Evolutionary conservation across 768 basidiomycete genomes (phyloP).

Genomic region (Postia placenta): DNA sequence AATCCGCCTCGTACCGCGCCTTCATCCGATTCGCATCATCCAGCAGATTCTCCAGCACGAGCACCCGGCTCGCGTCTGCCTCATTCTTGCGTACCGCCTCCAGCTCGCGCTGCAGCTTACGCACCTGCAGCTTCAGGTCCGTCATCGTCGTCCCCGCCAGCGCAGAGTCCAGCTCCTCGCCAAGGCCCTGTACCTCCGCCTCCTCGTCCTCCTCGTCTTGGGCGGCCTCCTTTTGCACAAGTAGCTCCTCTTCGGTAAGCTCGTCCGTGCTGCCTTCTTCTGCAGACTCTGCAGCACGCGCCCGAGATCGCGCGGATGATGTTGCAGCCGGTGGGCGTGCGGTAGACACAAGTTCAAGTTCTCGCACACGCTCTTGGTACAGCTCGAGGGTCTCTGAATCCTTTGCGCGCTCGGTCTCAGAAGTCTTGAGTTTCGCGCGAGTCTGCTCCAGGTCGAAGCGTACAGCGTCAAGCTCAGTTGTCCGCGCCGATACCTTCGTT

Average conservation of each 20-base stretch:
- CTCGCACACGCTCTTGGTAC: conserved; percentile 86
- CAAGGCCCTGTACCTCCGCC: conserved; percentile 55
- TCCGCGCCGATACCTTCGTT: conserved; percentile 54
- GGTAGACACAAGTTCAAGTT: conserved; percentile 70
- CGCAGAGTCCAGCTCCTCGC: conserved; percentile 84
- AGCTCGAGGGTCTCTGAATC: conserved; percentile 83
- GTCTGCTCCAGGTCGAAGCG: conserved; percentile 75
- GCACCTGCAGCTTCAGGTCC: conserved; percentile 83
- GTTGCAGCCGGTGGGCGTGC: conserved; percentile 32
- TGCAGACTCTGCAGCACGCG: conserved; percentile 4
- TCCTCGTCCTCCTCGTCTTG: conserved; percentile 36
- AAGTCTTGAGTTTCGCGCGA: conserved; percentile 60
- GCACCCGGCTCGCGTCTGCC: conserved; percentile 65
- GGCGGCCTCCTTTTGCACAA: conserved; percentile 28
- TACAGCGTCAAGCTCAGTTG: conserved; percentile 66
- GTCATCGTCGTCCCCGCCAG: conserved; percentile 84
- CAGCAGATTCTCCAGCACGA: conserved; percentile 87
- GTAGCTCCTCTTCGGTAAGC: conserved; percentile 42
- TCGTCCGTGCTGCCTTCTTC: conserved; percentile 16
- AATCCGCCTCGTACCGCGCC: conserved; percentile 82
- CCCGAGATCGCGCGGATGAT: conserved; percentile 15
- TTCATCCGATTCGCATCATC: conserved; percentile 92
- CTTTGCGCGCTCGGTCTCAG: conserved; percentile 61
- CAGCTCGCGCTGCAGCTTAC: conserved; percentile 76
- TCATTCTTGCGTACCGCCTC: conserved; percentile 68